phyloP scores from a whole-genome alignment of 257 asterid genomes.

The Rauvolfia tetraphylla region DNA sequence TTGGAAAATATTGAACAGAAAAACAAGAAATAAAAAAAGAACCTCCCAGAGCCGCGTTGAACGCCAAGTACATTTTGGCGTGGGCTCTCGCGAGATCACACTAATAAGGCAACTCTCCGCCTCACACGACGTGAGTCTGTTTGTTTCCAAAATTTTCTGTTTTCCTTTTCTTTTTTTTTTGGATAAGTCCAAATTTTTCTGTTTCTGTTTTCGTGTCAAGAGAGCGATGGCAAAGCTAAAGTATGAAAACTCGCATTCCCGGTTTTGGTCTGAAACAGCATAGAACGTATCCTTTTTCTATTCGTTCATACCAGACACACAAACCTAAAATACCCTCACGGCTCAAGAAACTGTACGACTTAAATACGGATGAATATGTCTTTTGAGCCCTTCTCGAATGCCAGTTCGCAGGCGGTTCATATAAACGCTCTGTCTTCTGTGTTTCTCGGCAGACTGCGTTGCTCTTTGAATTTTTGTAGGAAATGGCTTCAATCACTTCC shows the following conservation, averaged over 20 bases:
- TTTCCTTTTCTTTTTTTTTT: too few relatives aligned
- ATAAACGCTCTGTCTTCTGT: not conserved
- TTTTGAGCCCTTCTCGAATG: not conserved
- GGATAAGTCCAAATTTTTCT: too few relatives aligned
- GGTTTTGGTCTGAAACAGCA: not conserved
- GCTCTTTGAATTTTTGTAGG: not conserved
- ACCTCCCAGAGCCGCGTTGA: too few relatives aligned
- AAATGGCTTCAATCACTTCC: conserved; percentile 64
- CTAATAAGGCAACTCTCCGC: not conserved
- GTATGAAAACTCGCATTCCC: not conserved
- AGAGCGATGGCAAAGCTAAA: not conserved
- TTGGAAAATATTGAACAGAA: too few relatives aligned
- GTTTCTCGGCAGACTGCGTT: not conserved
- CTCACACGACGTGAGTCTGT: not conserved
- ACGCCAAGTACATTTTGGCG: not conserved
- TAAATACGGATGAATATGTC: not conserved
- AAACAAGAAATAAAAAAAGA: too few relatives aligned
- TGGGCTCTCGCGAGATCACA: too few relatives aligned
- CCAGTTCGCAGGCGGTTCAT: not conserved
- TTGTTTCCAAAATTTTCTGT: not conserved
- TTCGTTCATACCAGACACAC: not conserved
- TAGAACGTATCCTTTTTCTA: not conserved
- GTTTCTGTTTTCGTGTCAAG: not conserved
- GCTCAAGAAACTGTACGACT: not conserved
- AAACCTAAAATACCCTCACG: conserved; percentile 1